Evolutionary conservation across 2,329 filamentous ascomycete genomes (phyloP).

Genomic region (Thielaviopsis euricoi): DNA sequence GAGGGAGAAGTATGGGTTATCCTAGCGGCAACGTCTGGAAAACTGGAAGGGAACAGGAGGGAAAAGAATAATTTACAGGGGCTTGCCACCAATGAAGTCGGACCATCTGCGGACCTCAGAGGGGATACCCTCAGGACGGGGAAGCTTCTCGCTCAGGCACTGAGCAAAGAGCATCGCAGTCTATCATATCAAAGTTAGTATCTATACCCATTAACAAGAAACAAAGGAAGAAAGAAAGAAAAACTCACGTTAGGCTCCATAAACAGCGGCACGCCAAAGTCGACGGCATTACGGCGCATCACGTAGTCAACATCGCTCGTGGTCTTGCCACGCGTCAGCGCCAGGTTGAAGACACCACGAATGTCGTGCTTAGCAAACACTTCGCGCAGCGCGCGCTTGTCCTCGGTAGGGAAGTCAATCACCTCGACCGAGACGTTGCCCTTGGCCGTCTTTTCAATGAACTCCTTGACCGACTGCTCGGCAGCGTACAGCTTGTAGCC

Average conservation of each 20-base stretch:
- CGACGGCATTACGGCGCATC: conserved; percentile 86
- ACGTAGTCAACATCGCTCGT: conserved; percentile 89
- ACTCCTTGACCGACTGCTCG: conserved; percentile 61
- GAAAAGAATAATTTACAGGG: conserved; percentile 41
- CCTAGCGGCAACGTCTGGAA: neutral
- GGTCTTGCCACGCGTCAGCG: conserved; percentile 66
- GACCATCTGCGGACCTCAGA: conserved; percentile 87
- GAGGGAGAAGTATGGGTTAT: neutral
- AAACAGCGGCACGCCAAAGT: conserved; percentile 94
- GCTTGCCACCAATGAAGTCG: conserved; percentile 81
- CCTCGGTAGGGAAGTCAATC: conserved; percentile 90
- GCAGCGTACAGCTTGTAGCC: conserved; percentile 92
- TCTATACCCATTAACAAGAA: conserved; percentile 8
- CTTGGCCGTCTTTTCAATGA: conserved; percentile 59
- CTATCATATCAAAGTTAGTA: conserved; percentile 30
- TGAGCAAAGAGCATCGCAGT: conserved; percentile 90
- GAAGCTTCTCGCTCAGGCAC: conserved; percentile 94
- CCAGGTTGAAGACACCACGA: conserved; percentile 87
- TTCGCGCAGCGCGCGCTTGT: conserved; percentile 86
- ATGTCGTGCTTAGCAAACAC: conserved; percentile 97
- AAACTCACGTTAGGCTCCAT: conserved; percentile 86
- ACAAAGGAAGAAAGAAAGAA: neutral
- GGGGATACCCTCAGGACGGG: conserved; percentile 73
- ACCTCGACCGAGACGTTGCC: conserved; percentile 60
- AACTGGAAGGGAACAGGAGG: neutral